Evolutionary conservation across 1,284 basidiomycete genomes (phyloP).

Genomic region (Blastosporella zonata): DNA sequence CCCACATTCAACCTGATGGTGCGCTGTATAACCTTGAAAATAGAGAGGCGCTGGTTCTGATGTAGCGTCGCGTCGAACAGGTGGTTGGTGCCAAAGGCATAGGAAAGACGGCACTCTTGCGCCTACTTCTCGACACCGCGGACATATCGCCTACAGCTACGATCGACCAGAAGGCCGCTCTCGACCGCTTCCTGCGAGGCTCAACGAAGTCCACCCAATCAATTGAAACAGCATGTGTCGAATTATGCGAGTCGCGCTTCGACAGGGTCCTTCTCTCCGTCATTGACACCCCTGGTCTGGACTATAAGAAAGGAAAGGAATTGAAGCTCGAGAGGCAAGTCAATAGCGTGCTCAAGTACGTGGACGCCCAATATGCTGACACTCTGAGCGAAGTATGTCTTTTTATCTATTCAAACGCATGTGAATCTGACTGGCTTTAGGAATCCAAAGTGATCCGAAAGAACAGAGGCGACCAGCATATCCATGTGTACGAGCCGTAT

Average conservation of each 20-base stretch:
- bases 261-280: constrained; percentile 73
- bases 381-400: constrained; percentile 75
- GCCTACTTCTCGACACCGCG: constrained; percentile 70
- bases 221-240: constrained; percentile 65
- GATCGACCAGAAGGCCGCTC: constrained; percentile 59
- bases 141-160: constrained; percentile 72
- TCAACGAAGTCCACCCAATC: constrained; percentile 53
- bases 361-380: constrained; percentile 76
- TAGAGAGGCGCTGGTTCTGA: constrained; percentile 9
- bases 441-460: constrained; percentile 82
- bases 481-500: constrained; percentile 63
- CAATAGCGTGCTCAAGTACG: constrained; percentile 63
- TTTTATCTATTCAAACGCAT: constrained; percentile 1
- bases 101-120: constrained; percentile 73
- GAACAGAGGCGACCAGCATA: constrained; percentile 80
- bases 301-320: constrained; percentile 68
- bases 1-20: constrained; percentile 86
- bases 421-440: constrained; percentile 34
- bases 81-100: constrained; percentile 76
- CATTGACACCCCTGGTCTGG: constrained; percentile 79
- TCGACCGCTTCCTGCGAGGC: constrained; percentile 59
- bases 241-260: constrained; percentile 76
- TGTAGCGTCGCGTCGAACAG: constrained; percentile 32
- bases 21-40: constrained; percentile 22
- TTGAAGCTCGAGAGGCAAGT: constrained; percentile 75